phyloP scores from a whole-genome alignment of 768 basidiomycete species.

The Daedaleopsis nitida region DNA sequence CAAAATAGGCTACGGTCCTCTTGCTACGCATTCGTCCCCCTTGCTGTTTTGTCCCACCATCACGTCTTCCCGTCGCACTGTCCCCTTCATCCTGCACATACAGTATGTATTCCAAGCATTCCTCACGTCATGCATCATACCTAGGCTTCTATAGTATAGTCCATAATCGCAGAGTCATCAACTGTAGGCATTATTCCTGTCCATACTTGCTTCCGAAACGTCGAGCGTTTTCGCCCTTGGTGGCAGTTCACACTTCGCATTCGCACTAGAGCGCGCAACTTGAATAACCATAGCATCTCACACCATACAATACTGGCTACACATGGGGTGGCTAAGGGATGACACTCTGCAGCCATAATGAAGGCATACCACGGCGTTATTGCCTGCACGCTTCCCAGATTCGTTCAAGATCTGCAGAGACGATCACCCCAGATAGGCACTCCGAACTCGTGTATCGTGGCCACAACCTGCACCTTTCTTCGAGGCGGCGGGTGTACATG shows the following conservation, averaged over 20 bases:
- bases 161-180: slow-evolving; percentile 12
- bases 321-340: not conserved
- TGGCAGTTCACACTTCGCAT: not conserved
- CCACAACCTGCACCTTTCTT: slow-evolving; percentile 7
- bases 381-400: slow-evolving; percentile 2
- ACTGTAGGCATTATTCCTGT: slow-evolving; percentile 20
- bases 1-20: slow-evolving; percentile 22
- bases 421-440: slow-evolving; percentile 17
- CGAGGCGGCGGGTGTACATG: slow-evolving; percentile 10
- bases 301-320: too few relatives aligned
- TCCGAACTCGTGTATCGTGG: slow-evolving; percentile 3
- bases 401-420: slow-evolving; percentile 7
- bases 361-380: not conserved
- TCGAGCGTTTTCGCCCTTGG: slow-evolving; percentile 19
- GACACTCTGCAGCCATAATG: not conserved
- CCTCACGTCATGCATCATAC: slow-evolving; percentile 21
- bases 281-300: too few relatives aligned
- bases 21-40: slow-evolving; percentile 19
- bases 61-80: slow-evolving; percentile 17
- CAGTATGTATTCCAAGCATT: slow-evolving; percentile 22
- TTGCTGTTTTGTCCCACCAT: slow-evolving; percentile 19
- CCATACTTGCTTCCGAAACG: slow-evolving; percentile 13
- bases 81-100: slow-evolving; percentile 22
- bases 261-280: not conserved
- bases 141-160: slow-evolving; percentile 20